Evolutionary conservation across 1,284 basidiomycete species (phyloP), one percentile per base, ranked within the genome.

Genomic region (Rhizoctonia solani): DNA sequence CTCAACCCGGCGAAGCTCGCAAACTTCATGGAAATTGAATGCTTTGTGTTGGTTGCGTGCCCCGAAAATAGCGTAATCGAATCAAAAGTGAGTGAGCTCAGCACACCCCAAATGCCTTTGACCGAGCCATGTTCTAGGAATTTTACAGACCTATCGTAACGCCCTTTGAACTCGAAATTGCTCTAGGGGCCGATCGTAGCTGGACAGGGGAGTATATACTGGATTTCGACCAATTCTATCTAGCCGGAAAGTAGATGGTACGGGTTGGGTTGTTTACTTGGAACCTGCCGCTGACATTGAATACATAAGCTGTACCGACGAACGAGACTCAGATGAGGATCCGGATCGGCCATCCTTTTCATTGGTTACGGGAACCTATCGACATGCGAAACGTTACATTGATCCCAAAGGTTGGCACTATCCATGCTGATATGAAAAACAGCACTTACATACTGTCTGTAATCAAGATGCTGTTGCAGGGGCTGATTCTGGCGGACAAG

Each of bases 1-100:
- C 83, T 98, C 66, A 98, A 94, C 73, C 96, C 96, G 0, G 87
- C 95, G 16, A 99, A 99, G 75, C 81, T 99, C 34, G 96, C 90
- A 11, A 99, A 99, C 76, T 98, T 98, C 76, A 85, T 93, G 73
- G 95, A 98, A 76, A 89, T 99, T 56, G 96, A 98, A 75, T 95
- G 94, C 74, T 99, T 95, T 74, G 89, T 99, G 4, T 82, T 98
- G 67, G 89, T 98, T 0, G 95, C 95, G 0, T 99, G 96, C 77
- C 89, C 90, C 0, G 96, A 99, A 76, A 96, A 96, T 73, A 93
- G 91, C 55, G 76, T 98, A 41, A 85, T 97, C 16, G 93, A 97
- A 54, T 83, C 89, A 0, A 92, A 90, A 79, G 90, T 88, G 49
- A 4, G 76, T 70, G 9, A 13, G 25, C 6, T 5, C 14, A 46